Evolutionary conservation across 495 filamentous ascomycete species (phyloP), one percentile per base, ranked within the genome.

Genomic region (Podospora fimiseda): DNA sequence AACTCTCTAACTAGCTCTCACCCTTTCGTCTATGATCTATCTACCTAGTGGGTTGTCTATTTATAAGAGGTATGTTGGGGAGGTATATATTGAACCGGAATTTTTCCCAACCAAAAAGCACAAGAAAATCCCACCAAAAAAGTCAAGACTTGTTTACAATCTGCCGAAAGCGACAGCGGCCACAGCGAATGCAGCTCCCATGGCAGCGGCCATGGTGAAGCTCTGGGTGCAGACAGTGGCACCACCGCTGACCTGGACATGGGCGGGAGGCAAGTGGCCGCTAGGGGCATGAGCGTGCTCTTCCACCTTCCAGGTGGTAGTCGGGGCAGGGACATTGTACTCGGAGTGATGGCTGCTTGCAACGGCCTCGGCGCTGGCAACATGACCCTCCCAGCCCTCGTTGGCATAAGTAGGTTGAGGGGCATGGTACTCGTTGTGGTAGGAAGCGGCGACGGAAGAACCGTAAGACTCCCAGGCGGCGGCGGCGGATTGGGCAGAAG

Each of bases 231-330:
- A 20, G 39, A 7, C 38, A 23, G n/a, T 23, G 23, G 13, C 44
- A 20, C 27, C 52, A 33, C 45, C 55, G 37, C 52, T 57, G 27
- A 58, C 55, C 55, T 58, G 55, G 21, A 58, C 55, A 44, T 49
- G 8, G 14, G 44, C 2, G 15, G 44, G 21, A 23, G 42, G 42
- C 42, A 21, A 20, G 6, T 14, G 18, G 6, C 42, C 23, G 9
- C 43, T 44, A 3, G 45, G 23, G 23, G 23, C 36, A 39, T 41
- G 36, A 19, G 6, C 24, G 38, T 14, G 22, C 20, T 18, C 9
- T n/a, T n/a, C n/a, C n/a, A n/a, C n/a, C 9, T 22, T 4, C 4
- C 3, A 9, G 37, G 36, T 46, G 21, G 41, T 41, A 13, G 22
- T 48, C 8, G 36, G 9, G 20, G 18, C 37, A 1, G 40, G 18